Evolutionary conservation across 2,329 filamentous ascomycete genomes (phyloP).

Genomic region (Chaetomium olivaceum): DNA sequence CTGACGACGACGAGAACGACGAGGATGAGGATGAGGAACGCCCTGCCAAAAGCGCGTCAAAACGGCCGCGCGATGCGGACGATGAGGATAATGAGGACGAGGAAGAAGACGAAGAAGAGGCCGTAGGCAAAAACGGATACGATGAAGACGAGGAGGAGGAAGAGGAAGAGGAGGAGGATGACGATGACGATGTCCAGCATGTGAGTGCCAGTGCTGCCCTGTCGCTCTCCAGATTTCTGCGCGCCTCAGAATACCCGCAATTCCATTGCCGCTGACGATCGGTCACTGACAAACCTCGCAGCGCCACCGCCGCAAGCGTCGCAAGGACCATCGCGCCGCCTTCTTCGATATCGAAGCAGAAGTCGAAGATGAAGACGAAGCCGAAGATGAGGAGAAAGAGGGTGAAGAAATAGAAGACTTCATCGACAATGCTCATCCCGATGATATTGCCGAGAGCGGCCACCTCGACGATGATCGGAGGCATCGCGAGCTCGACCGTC

Average conservation of each 20-base stretch:
- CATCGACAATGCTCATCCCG: slow-evolving; percentile 85
- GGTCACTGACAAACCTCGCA: slow-evolving; percentile 36
- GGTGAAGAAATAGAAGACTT: slow-evolving; percentile 80
- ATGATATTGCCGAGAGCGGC: slow-evolving; percentile 79
- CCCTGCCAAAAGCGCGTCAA: slow-evolving; percentile 26
- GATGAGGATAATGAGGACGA: slow-evolving; percentile 38
- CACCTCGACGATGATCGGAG: slow-evolving; percentile 85
- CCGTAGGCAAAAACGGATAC: slow-evolving; percentile 44
- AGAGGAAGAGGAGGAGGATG: slow-evolving; percentile 65
- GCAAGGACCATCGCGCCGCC: slow-evolving; percentile 69
- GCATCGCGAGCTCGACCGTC: slow-evolving; percentile 90
- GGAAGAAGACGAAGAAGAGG: slow-evolving; percentile 42
- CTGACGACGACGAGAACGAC: slow-evolving; percentile 48
- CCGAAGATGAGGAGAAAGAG: slow-evolving; percentile 86
- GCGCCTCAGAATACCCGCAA: background rate
- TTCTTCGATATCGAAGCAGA: slow-evolving; percentile 99
- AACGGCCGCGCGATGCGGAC: slow-evolving; percentile 39
- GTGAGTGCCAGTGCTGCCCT: slow-evolving; percentile 42
- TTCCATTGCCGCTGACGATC: too few species aligned
- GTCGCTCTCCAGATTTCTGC: background rate
- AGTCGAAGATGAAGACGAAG: slow-evolving; percentile 91
- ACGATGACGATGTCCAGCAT: slow-evolving; percentile 69
- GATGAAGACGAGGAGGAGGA: slow-evolving; percentile 50
- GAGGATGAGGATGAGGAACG: slow-evolving; percentile 47
- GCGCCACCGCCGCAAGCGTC: slow-evolving; percentile 77